A percentile compares a stretch with the other conserved stretches of the same genome.
Evolutionary conservation across 768 basidiomycete species (phyloP).

Genomic region (Lentinula sp.): DNA sequence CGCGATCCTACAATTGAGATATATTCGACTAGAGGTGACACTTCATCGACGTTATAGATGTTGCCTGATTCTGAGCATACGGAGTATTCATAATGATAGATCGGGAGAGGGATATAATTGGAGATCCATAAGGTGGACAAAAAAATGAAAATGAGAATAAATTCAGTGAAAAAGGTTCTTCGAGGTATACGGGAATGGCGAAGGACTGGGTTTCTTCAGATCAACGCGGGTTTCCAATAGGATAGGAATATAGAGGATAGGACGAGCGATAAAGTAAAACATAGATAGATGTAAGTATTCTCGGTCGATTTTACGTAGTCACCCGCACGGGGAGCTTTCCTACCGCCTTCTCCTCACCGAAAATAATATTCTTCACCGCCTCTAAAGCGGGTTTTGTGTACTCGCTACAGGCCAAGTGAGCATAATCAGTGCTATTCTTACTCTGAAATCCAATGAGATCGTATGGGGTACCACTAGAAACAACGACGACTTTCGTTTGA

Average conservation of each 20-base stretch:
- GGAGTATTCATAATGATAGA: constrained; percentile 30
- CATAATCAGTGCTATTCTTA: not conserved
- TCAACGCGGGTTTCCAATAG: too few relatives aligned
- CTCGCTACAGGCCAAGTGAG: constrained; percentile 1
- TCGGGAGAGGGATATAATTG: not conserved
- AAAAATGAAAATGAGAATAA: not conserved
- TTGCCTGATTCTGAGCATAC: constrained; percentile 47
- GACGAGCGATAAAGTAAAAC: too few relatives aligned
- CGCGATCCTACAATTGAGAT: constrained; percentile 44
- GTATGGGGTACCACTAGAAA: constrained; percentile 8
- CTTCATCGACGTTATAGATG: constrained; percentile 68
- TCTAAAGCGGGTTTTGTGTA: constrained; percentile 4
- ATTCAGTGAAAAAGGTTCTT: not conserved
- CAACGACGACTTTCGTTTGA: not conserved
- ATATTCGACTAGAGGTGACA: constrained; percentile 50
- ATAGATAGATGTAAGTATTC: too few relatives aligned
- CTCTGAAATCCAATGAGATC: constrained; percentile 3
- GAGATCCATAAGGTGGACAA: not conserved
- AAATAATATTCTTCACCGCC: constrained; percentile 1
- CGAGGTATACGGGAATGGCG: not conserved
- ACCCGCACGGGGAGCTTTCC: constrained; percentile 1
- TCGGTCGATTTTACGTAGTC: too few relatives aligned
- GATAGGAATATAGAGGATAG: too few relatives aligned
- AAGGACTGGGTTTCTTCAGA: not conserved
- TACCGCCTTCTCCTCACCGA: not conserved